Evolutionary conservation across 2,329 filamentous ascomycete species (phyloP).

Genomic region (Aureobasidium sp.): DNA sequence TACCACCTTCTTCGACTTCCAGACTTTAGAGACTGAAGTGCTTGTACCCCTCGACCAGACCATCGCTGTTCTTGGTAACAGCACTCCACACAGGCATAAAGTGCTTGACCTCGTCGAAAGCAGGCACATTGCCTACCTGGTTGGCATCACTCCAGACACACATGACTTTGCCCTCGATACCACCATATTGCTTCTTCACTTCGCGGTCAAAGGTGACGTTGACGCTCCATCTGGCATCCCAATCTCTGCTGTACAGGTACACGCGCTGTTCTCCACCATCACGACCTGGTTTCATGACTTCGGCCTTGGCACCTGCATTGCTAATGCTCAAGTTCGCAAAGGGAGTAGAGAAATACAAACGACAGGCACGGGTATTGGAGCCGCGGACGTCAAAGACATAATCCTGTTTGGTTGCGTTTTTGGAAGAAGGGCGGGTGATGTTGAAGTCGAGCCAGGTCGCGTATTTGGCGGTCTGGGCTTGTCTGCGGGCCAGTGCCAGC

Average conservation of each 20-base stretch:
- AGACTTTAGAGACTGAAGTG: slow-evolving; percentile 39
- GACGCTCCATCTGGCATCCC: slow-evolving; percentile 68
- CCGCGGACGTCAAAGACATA: slow-evolving; percentile 55
- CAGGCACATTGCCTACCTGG: slow-evolving; percentile 61
- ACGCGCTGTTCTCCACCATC: slow-evolving; percentile 53
- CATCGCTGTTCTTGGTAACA: slow-evolving; percentile 65
- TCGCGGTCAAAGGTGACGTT: not conserved
- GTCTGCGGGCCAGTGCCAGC: slow-evolving; percentile 14
- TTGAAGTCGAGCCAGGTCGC: slow-evolving; percentile 58
- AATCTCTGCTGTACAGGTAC: slow-evolving; percentile 74
- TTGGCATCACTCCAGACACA: slow-evolving; percentile 91
- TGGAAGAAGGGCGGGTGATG: slow-evolving; percentile 36
- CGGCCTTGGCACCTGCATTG: slow-evolving; percentile 41
- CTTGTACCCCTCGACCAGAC: slow-evolving; percentile 73
- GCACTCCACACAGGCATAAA: slow-evolving; percentile 76
- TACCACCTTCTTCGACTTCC: not conserved
- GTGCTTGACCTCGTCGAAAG: slow-evolving; percentile 67
- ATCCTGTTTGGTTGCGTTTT: slow-evolving; percentile 42
- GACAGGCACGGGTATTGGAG: slow-evolving; percentile 69
- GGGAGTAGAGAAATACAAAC: slow-evolving; percentile 60
- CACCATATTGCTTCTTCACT: slow-evolving; percentile 22
- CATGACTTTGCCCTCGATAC: slow-evolving; percentile 56
- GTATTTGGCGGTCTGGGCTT: not conserved
- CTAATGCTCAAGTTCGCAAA: slow-evolving; percentile 57
- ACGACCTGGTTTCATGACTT: slow-evolving; percentile 35